Percentiles rank a stretch among this genome's conserved stretches.
phyloP scores from a whole-genome alignment of 805 yeast species.

The Metschnikowia kunwiensis region DNA sequence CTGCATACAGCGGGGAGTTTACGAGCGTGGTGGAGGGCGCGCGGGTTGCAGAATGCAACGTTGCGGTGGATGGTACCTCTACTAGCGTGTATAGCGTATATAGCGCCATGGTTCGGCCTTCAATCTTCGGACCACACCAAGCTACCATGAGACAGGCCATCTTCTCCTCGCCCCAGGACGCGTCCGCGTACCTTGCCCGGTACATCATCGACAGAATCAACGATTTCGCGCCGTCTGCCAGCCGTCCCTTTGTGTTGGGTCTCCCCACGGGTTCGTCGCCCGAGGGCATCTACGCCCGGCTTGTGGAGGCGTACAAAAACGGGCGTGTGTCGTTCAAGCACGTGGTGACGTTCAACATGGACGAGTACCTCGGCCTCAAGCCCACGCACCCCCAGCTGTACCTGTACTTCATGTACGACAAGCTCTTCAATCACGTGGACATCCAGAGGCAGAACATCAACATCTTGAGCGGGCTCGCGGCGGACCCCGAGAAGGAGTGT shows the following conservation, averaged over 20 bases:
- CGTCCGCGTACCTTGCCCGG: constrained; percentile 44
- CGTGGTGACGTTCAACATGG: constrained; percentile 62
- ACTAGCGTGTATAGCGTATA: too few relatives aligned
- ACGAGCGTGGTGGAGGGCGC: neutral
- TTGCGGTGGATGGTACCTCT: too few relatives aligned
- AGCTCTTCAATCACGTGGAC: constrained; percentile 55
- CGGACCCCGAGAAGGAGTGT: constrained; percentile 46
- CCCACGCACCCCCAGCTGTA: constrained; percentile 51
- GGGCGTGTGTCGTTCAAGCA: constrained; percentile 46
- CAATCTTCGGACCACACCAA: too few relatives aligned
- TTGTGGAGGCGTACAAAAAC: constrained; percentile 42
- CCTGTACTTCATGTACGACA: constrained; percentile 55
- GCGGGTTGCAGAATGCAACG: constrained; percentile 17
- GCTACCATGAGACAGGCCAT: constrained; percentile 20
- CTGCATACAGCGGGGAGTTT: constrained; percentile 3
- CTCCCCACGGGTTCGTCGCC: constrained; percentile 64
- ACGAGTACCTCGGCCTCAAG: constrained; percentile 50
- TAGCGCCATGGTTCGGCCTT: too few relatives aligned
- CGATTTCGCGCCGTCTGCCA: constrained; percentile 42
- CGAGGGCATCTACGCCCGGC: constrained; percentile 48
- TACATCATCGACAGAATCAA: constrained; percentile 44
- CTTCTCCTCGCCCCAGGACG: constrained; percentile 38
- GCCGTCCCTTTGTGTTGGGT: constrained; percentile 52
- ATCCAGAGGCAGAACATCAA: constrained; percentile 50
- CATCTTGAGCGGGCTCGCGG: constrained; percentile 52